Conservation (phyloP, 1,284 basidiomycete species). For the Cutaneotrichosporon dermatis region DNA sequence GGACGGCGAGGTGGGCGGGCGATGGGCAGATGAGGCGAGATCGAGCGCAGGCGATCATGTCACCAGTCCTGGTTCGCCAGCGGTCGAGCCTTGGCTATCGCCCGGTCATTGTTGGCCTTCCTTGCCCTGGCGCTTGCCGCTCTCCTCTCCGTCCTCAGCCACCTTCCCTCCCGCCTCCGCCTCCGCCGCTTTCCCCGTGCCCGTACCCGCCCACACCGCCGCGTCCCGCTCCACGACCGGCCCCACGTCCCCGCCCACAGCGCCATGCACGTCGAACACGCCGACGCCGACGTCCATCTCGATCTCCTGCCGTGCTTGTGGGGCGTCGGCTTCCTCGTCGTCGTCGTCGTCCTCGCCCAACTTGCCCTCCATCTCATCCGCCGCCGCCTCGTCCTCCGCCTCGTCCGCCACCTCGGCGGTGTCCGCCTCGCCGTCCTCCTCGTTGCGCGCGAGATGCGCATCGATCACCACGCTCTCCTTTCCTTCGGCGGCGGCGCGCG, state of each 20-base stretch:
- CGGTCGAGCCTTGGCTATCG: too few relatives aligned
- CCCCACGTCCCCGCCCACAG: conserved; percentile 6
- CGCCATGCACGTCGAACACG: conserved; percentile 35
- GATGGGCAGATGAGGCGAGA: too few relatives aligned
- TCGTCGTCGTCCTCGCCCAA: not conserved
- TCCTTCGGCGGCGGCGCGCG: conserved; percentile 21
- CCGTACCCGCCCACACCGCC: conserved; percentile 5
- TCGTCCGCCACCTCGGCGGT: not conserved
- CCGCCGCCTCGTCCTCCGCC: not conserved
- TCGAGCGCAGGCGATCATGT: too few relatives aligned
- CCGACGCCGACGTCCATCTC: conserved; percentile 39
- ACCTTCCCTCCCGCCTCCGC: not conserved
- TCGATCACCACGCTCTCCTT: conserved; percentile 36
- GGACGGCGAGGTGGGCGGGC: too few relatives aligned
- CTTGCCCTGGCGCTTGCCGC: too few relatives aligned
- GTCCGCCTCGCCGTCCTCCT: not conserved
- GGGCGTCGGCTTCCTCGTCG: not conserved
- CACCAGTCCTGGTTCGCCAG: too few relatives aligned
- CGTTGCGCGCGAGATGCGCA: conserved; percentile 13
- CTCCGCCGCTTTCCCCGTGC: not conserved
- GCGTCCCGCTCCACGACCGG: conserved; percentile 26
- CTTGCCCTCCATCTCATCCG: not conserved
- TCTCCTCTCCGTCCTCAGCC: too few relatives aligned
- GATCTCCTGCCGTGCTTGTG: not conserved
- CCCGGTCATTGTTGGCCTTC: too few relatives aligned